A percentile compares a stretch with the other conserved stretches of the same genome.
These are phyloP conservation scores for Orbilia ellipsospora DNA, from an alignment of 2,329 filamentous ascomycete species.

Conservation along the genomic window DNA sequence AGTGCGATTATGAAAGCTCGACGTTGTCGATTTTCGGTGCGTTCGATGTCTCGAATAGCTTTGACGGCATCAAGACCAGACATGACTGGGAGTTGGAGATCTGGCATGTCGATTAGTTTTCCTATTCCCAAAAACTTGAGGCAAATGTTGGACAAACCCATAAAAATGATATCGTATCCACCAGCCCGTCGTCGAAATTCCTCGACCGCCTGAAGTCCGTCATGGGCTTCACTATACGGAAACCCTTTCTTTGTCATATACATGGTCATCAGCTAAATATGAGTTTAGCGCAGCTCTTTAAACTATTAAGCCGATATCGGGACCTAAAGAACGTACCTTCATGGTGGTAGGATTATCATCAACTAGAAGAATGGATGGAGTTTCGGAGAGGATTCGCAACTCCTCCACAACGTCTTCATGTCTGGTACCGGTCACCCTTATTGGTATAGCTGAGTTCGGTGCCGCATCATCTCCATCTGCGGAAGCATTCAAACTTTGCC, in stretches of 20 bases:
- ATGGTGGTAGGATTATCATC: conserved; percentile 48
- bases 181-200: conserved; percentile 58
- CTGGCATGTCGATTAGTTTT: conserved; percentile 26
- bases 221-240: conserved; percentile 63
- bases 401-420: conserved; percentile 25
- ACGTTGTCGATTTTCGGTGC: conserved; percentile 35
- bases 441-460: conserved; percentile 1
- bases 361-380: conserved; percentile 38
- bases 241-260: conserved; percentile 63
- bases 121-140: background rate
- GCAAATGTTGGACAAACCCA: conserved; percentile 61
- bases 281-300: conserved; percentile 59
- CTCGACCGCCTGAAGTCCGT: conserved; percentile 67
- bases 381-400: conserved; percentile 22
- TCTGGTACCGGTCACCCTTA: conserved; percentile 10
- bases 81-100: conserved; percentile 57
- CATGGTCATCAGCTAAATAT: conserved; percentile 62
- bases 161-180: conserved; percentile 65
- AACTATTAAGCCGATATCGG: conserved; percentile 62
- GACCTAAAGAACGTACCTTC: conserved; percentile 32
- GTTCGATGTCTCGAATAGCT: conserved; percentile 54
- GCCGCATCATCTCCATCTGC: conserved; percentile 24
- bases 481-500: conserved; percentile 27
- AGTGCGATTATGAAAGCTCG: conserved; percentile 62
- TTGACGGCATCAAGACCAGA: conserved; percentile 57